Conservation (phyloP, 108 stramenopile species). For the Mayamaea pseudoterrestris region DNA sequence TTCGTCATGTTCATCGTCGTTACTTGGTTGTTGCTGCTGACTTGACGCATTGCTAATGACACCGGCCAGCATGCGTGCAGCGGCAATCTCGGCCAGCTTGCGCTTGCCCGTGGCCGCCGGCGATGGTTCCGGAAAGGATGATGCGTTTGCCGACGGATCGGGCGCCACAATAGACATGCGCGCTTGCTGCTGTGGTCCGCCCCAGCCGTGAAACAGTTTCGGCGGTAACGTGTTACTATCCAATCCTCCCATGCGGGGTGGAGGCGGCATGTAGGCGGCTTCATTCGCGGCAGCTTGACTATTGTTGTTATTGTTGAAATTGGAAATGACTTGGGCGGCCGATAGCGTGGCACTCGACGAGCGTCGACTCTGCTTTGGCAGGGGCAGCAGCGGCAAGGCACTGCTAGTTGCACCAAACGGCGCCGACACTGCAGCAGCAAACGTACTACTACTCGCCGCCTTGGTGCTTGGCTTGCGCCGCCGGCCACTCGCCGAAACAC, state of each 20-base stretch:
- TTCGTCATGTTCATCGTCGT: conserved; percentile 9
- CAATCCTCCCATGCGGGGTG: not conserved
- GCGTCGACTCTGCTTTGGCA: not conserved
- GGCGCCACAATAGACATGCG: conserved; percentile 57
- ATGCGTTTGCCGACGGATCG: conserved; percentile 29
- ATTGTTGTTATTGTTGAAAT: not conserved
- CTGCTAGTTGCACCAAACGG: too few relatives aligned
- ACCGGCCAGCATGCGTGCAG: conserved; percentile 75
- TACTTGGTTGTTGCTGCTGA: too few relatives aligned
- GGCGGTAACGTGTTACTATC: not conserved
- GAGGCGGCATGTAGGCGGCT: not conserved
- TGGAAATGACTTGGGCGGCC: conserved; percentile 10
- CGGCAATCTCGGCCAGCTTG: conserved; percentile 74
- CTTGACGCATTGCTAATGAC: conserved; percentile 19
- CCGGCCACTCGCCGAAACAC: too few relatives aligned
- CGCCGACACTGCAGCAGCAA: too few relatives aligned
- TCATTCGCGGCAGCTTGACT: not conserved
- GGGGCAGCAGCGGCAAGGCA: not conserved
- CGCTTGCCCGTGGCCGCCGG: conserved; percentile 81
- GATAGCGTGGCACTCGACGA: not conserved
- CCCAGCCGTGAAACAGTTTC: not conserved
- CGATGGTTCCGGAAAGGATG: conserved; percentile 67
- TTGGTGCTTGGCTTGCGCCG: conserved; percentile 1
- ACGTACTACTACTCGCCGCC: not conserved
- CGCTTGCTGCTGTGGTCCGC: not conserved